Evolutionary conservation across 1,284 basidiomycete species (phyloP), one percentile per base, ranked within the genome.

Genomic region (Trametes hirsuta): DNA sequence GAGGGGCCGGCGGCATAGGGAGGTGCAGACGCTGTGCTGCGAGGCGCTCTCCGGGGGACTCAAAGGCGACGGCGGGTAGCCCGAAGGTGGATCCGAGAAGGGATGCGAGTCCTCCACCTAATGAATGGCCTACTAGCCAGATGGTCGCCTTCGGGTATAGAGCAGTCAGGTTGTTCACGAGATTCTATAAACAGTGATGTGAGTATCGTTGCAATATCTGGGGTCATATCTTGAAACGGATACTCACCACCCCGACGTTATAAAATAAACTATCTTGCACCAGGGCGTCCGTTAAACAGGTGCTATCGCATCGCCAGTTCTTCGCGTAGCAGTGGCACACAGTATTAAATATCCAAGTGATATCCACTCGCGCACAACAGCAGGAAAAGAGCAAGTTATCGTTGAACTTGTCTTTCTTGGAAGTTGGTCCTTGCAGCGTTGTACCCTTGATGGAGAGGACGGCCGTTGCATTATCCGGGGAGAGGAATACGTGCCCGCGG

Each of bases 331-430:
- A 99, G 69, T 94, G 85, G 77, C 97, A 99, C 1, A 98, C 96
- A 2, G 93, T 88, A 40, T 83, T 78, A 67, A 79, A 77, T 6
- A 74, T 72, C 96, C 97, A 98, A 0, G 93, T 89, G 69, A 95
- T 85, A 71, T 94, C 93, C 36, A 98, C 94, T 34, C 90, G 83
- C 3, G 96, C 97, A 70, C 97, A 99, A 75, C 97, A 99, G 78
- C 97, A 99, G 0, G 95, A 98, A 77, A 98, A 98, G 22, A 98
- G 78, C 65, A 97, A 77, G 70, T 99, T 99, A 76, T 99, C 97
- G 71, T 99, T 99, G 70, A 90, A 88, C 79, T 97, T 98, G 78
- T 99, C 97, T 71, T 93, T 90, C 74, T 89, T 92, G 62, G 91
- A 91, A 1, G 94, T 93, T 22, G 94, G 92, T 1, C 95, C 95